These are phyloP conservation scores for Mycena crocata DNA, from an alignment of 768 basidiomycete genomes.

Conservation along the genomic window DNA sequence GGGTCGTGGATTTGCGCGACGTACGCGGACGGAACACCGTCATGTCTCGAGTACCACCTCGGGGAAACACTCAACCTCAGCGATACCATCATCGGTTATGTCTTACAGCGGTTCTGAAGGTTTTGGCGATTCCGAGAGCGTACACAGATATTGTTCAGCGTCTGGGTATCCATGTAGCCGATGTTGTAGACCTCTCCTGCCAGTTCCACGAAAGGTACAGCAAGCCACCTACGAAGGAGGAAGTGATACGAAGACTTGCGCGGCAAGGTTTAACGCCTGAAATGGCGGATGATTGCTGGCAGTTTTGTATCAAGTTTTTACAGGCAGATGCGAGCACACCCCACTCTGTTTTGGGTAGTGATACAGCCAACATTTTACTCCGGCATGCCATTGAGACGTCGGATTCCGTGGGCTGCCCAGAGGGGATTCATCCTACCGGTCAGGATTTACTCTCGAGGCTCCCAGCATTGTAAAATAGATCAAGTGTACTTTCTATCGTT, in stretches of 20 bases:
- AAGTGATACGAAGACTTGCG: not conserved
- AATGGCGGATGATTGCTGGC: not conserved
- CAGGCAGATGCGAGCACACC: not conserved
- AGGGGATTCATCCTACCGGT: too few species aligned
- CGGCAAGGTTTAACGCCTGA: not conserved
- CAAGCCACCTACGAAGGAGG: not conserved
- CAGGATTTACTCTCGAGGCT: too few species aligned
- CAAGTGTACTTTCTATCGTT: too few species aligned
- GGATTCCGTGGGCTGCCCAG: too few species aligned
- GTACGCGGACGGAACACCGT: not conserved
- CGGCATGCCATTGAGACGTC: too few species aligned
- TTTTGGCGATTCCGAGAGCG: not conserved
- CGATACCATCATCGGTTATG: not conserved
- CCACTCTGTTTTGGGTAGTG: too few species aligned
- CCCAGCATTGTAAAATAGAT: too few species aligned
- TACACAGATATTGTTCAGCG: not conserved
- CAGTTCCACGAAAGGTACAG: not conserved
- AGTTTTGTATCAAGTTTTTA: not conserved
- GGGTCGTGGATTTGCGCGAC: not conserved
- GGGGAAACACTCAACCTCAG: not conserved
- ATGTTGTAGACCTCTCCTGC: not conserved
- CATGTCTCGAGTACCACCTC: not conserved
- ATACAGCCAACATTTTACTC: too few species aligned
- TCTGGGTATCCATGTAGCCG: not conserved
- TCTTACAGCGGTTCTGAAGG: not conserved